phyloP scores from a whole-genome alignment of 1,284 basidiomycete species.

The Puccinia triticina region DNA sequence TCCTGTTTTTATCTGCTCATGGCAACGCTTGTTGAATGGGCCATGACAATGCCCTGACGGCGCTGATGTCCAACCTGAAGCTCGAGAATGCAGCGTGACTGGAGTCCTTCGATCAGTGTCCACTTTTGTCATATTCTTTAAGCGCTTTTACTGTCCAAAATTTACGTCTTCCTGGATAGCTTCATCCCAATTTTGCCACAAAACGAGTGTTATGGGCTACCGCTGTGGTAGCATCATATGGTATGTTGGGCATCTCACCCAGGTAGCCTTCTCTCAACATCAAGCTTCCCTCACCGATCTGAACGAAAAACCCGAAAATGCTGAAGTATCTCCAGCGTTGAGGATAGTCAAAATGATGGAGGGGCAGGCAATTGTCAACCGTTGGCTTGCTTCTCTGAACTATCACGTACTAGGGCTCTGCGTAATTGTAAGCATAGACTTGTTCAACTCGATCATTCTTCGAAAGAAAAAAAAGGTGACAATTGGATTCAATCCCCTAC shows the following conservation, averaged over 20 bases:
- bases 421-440: constrained; percentile 23
- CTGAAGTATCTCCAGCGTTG: neutral
- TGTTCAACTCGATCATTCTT: neutral
- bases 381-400: constrained; percentile 28
- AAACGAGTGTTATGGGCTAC: neutral
- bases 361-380: constrained; percentile 27
- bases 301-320: neutral
- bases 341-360: constrained; percentile 15
- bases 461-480: neutral
- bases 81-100: neutral
- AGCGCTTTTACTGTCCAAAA: neutral
- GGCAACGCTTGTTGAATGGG: neutral
- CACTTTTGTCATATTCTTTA: neutral
- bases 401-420: constrained; percentile 17
- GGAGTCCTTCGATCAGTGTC: neutral
- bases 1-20: neutral
- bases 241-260: constrained; percentile 18
- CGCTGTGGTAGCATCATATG: constrained; percentile 1
- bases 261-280: constrained; percentile 11
- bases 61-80: neutral
- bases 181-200: neutral
- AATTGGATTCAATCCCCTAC: neutral
- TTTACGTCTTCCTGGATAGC: neutral
- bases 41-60: neutral
- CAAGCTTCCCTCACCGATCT: neutral